These are phyloP conservation scores for Calonectria fujianensis DNA, from an alignment of 2,329 filamentous ascomycete species.

Conservation along the genomic window DNA sequence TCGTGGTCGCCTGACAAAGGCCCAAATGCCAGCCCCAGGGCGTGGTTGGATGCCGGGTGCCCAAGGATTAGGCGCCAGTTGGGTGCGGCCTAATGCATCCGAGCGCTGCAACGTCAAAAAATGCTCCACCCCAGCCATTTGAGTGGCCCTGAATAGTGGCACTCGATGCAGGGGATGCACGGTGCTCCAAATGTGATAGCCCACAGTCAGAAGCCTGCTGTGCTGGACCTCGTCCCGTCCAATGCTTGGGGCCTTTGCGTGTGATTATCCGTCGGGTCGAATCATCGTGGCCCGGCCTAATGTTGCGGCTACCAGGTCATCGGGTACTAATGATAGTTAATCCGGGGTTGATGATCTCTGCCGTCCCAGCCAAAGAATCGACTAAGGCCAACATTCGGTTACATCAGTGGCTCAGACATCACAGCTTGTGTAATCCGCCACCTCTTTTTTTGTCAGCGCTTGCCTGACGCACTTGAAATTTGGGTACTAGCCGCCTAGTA, in stretches of 20 bases:
- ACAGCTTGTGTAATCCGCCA: constrained; percentile 30
- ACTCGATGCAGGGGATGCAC: constrained; percentile 44
- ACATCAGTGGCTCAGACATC: constrained; percentile 25
- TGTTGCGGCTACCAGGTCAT: constrained; percentile 43
- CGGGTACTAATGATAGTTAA: constrained; percentile 47
- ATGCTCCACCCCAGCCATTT: constrained; percentile 50
- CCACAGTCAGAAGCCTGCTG: constrained; percentile 44
- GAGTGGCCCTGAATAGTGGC: constrained; percentile 41
- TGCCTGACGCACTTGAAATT: constrained; percentile 40
- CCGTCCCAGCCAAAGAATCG: constrained; percentile 16
- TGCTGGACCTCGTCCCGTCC: constrained; percentile 45
- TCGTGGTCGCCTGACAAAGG: constrained; percentile 46
- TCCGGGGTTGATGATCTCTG: constrained; percentile 37
- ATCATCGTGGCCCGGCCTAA: constrained; percentile 37
- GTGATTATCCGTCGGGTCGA: constrained; percentile 12
- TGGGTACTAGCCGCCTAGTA: constrained; percentile 38
- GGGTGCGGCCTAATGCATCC: constrained; percentile 48
- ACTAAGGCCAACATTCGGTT: constrained; percentile 22
- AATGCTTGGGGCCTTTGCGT: constrained; percentile 44
- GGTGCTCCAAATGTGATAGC: constrained; percentile 37
- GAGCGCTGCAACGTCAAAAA: constrained; percentile 48
- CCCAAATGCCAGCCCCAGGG: constrained; percentile 50
- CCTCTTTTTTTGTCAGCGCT: constrained; percentile 24
- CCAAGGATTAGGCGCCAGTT: constrained; percentile 48
- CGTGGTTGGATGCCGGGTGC: constrained; percentile 46